A percentile compares a stretch with the other conserved stretches of the same genome.
Conservation (phyloP, 2,329 filamentous ascomycete genomes). For the Calonectria pseudoturangicola region DNA sequence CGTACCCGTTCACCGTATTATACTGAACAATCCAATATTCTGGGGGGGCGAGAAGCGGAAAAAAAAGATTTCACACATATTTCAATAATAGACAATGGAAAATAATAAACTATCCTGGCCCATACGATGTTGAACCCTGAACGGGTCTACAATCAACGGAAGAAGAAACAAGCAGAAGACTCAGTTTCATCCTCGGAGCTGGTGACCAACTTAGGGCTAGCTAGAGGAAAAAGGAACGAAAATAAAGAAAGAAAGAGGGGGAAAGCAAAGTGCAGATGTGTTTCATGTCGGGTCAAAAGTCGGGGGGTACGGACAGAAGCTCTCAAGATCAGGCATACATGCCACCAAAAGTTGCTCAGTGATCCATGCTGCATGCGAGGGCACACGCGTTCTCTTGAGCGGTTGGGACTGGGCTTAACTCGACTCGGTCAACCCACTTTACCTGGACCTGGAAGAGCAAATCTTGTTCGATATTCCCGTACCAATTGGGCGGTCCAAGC, state of each 20-base stretch:
- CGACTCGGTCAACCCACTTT: slow-evolving; percentile 14
- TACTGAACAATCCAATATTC: neutral
- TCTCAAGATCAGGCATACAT: slow-evolving; percentile 10
- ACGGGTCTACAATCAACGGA: slow-evolving; percentile 2
- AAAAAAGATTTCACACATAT: neutral
- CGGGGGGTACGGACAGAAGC: neutral
- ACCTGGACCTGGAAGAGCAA: slow-evolving; percentile 18
- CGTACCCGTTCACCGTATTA: no score
- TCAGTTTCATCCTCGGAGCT: slow-evolving; percentile 18
- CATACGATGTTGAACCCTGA: neutral
- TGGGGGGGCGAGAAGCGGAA: neutral
- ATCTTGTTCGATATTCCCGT: slow-evolving; percentile 18
- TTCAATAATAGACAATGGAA: neutral
- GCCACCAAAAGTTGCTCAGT: slow-evolving; percentile 1
- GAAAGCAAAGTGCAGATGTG: slow-evolving; percentile 28
- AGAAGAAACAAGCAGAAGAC: slow-evolving; percentile 20
- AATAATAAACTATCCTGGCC: neutral
- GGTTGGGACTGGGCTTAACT: slow-evolving; percentile 16
- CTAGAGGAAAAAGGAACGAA: neutral
- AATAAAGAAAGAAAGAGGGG: slow-evolving; percentile 10
- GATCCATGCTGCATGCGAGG: slow-evolving; percentile 28
- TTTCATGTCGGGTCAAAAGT: slow-evolving; percentile 30
- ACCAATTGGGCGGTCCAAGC: slow-evolving; percentile 28
- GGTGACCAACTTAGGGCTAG: slow-evolving; percentile 13
- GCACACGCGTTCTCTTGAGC: slow-evolving; percentile 30